phyloP scores from a whole-genome alignment of 2,329 filamentous ascomycete genomes.

The Diaporthe vaccinii region DNA sequence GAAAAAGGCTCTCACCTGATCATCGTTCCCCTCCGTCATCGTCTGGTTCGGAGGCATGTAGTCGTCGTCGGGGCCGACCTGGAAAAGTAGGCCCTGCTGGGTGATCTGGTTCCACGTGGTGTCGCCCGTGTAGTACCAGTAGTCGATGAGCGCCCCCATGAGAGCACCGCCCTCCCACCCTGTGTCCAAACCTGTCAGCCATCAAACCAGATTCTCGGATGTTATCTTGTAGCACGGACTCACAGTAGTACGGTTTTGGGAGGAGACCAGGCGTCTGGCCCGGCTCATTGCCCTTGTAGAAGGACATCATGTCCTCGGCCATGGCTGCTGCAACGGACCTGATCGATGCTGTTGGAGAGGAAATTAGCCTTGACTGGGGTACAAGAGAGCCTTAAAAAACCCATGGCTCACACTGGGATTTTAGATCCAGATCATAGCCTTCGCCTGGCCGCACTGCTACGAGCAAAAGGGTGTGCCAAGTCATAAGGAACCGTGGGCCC shows the following conservation, averaged over 20 bases:
- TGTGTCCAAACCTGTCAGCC: slow-evolving; percentile 45
- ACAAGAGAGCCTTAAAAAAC: neutral
- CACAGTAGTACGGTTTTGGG: slow-evolving; percentile 68
- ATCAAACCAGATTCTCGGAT: neutral
- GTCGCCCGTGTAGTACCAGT: slow-evolving; percentile 88
- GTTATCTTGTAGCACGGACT: slow-evolving; percentile 42
- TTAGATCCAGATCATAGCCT: slow-evolving; percentile 28
- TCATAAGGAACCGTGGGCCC: neutral
- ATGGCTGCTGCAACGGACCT: slow-evolving; percentile 63
- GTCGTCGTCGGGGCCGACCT: slow-evolving; percentile 77
- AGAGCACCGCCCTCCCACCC: slow-evolving; percentile 84
- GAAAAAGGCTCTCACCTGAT: slow-evolving; percentile 57
- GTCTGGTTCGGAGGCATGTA: slow-evolving; percentile 82
- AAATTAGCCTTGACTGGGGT: neutral
- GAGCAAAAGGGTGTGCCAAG: slow-evolving; percentile 6
- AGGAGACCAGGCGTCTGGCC: slow-evolving; percentile 66
- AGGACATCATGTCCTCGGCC: slow-evolving; percentile 64
- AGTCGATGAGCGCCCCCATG: slow-evolving; percentile 80
- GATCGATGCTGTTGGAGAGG: slow-evolving; percentile 60
- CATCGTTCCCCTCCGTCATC: slow-evolving; percentile 76
- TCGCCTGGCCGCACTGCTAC: neutral
- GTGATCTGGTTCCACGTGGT: slow-evolving; percentile 77
- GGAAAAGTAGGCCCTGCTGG: slow-evolving; percentile 77
- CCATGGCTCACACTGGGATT: slow-evolving; percentile 9
- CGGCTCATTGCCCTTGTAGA: slow-evolving; percentile 63